phyloP scores from a whole-genome alignment of 345 rosid genomes.

The Populus deltoides region DNA sequence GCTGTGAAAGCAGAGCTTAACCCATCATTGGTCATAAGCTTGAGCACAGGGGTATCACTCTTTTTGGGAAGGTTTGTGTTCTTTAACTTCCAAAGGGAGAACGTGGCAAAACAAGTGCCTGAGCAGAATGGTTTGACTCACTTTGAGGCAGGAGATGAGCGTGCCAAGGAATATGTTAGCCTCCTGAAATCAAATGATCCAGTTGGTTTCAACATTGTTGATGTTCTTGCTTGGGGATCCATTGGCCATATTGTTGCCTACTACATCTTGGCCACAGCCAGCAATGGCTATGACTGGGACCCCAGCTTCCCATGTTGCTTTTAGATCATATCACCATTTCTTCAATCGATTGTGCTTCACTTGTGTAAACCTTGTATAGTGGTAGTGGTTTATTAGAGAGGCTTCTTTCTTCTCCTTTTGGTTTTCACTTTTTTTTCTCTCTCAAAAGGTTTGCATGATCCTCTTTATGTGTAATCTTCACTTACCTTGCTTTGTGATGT shows the following conservation, averaged over 20 bases:
- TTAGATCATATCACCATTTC: not conserved
- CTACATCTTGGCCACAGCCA: slow-evolving; percentile 90
- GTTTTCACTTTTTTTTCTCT: not conserved
- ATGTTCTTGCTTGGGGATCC: slow-evolving; percentile 98
- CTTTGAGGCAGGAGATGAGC: slow-evolving; percentile 86
- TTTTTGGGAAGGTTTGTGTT: slow-evolving; percentile 94
- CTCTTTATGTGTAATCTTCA: not conserved
- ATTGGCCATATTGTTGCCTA: slow-evolving; percentile 97
- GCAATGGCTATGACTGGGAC: slow-evolving; percentile 73
- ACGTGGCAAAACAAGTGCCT: slow-evolving; percentile 93
- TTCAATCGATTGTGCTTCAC: not conserved
- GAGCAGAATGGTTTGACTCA: slow-evolving; percentile 94
- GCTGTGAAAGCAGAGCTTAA: slow-evolving; percentile 68
- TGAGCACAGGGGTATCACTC: slow-evolving; percentile 93
- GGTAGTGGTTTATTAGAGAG: not conserved
- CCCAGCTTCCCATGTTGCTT: slow-evolving; percentile 17
- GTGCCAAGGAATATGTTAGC: slow-evolving; percentile 91
- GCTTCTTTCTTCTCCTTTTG: not conserved
- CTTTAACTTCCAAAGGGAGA: slow-evolving; percentile 99
- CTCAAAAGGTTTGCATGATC: not conserved
- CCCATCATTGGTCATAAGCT: slow-evolving; percentile 76
- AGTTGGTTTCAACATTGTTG: slow-evolving; percentile 90
- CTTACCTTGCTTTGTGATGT: not conserved
- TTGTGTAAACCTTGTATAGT: slow-evolving; percentile 6
- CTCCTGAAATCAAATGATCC: slow-evolving; percentile 96